A percentile compares a stretch with the other conserved stretches of the same genome.
These are phyloP conservation scores for Claviceps capensis DNA, from an alignment of 2,329 filamentous ascomycete genomes.

Conservation along the genomic window DNA sequence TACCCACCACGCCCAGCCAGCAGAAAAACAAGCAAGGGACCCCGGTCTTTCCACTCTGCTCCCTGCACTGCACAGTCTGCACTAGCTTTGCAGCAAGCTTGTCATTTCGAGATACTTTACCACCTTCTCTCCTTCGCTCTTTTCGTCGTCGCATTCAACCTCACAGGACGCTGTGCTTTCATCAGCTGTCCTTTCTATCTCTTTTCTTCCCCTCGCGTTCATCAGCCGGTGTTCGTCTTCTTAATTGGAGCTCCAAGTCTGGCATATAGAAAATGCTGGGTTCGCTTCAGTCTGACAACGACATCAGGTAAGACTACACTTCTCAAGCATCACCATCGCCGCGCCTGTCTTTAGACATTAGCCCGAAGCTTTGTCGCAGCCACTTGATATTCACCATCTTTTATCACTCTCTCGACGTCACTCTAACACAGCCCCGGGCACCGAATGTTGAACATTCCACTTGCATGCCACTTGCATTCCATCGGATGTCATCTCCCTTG, in stretches of 20 bases:
- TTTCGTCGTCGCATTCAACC: not conserved
- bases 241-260: not conserved
- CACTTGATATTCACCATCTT: not conserved
- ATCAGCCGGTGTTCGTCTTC: not conserved
- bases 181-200: not conserved
- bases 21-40: conserved; percentile 4
- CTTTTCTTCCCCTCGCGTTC: not conserved
- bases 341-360: not conserved
- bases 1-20: conserved; percentile 1
- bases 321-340: not conserved
- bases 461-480: conserved; percentile 5
- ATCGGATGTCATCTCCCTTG: conserved; percentile 5
- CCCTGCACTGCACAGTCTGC: not conserved
- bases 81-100: conserved; percentile 1
- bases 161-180: conserved; percentile 1
- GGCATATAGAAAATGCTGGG: not conserved
- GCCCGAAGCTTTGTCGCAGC: not conserved
- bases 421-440: not conserved
- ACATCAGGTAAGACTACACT: conserved; percentile 1
- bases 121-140: not conserved
- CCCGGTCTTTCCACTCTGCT: conserved; percentile 1
- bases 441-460: not conserved
- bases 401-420: not conserved
- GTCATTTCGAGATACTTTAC: conserved; percentile 2
- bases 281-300: not conserved